These are phyloP conservation scores for Glebionis coronaria DNA, from an alignment of 129 eudicot genomes.

Conservation along the genomic window DNA sequence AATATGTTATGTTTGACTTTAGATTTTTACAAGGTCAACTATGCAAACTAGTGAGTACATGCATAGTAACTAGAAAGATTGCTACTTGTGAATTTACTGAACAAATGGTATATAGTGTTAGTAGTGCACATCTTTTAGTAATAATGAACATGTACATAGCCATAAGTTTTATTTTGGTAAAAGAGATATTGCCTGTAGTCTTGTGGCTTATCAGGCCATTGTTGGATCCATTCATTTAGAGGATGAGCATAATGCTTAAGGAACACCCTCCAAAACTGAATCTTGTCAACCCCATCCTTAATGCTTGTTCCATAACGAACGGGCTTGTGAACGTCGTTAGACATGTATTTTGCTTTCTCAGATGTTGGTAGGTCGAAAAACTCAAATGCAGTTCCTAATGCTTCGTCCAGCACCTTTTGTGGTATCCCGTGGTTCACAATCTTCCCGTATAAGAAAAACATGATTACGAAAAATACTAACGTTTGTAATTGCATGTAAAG, in stretches of 20 bases:
- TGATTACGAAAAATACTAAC: not conserved
- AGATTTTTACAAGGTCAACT: too few relatives aligned
- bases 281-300: conserved; percentile 60
- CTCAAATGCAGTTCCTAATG: conserved; percentile 39
- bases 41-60: too few relatives aligned
- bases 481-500: not conserved
- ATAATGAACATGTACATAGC: too few relatives aligned
- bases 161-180: too few relatives aligned
- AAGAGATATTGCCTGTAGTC: conserved; percentile 38
- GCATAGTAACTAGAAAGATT: too few relatives aligned
- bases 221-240: conserved; percentile 45
- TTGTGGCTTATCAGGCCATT: conserved; percentile 64
- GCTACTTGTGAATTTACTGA: too few relatives aligned
- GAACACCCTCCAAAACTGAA: conserved; percentile 72
- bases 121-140: too few relatives aligned
- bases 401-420: conserved; percentile 49
- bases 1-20: not conserved
- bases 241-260: conserved; percentile 84
- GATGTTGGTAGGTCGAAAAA: conserved; percentile 46
- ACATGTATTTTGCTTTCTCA: conserved; percentile 52
- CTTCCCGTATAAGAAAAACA: conserved; percentile 15
- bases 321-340: conserved; percentile 64
- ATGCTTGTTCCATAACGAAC: conserved; percentile 63
- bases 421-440: conserved; percentile 63
- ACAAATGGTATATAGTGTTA: too few relatives aligned